Percentiles rank a stretch among this genome's conserved stretches.
Evolutionary conservation across 2,329 filamentous ascomycete species (phyloP).

Genomic region (Colletotrichum sp.): DNA sequence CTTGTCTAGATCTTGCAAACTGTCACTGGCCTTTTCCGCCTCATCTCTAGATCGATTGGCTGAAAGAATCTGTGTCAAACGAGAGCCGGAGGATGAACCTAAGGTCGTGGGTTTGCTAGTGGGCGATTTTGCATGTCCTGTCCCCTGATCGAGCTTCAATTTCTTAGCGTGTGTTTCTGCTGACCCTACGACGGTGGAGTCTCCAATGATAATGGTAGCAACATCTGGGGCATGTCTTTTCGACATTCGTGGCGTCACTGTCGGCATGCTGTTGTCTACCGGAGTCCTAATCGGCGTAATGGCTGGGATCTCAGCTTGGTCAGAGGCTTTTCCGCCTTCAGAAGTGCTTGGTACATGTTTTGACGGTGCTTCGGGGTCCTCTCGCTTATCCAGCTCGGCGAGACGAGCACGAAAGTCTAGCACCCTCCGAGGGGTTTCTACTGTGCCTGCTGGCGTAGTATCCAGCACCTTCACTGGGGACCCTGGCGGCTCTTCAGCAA

Average conservation of each 20-base stretch:
- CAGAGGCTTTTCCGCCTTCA: not conserved
- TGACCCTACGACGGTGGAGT: conserved; percentile 68
- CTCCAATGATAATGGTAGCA: conserved; percentile 78
- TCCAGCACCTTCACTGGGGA: not conserved
- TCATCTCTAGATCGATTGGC: conserved; percentile 26
- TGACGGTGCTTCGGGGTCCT: conserved; percentile 13
- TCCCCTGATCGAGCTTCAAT: not conserved
- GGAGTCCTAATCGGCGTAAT: not conserved
- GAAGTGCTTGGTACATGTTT: not conserved
- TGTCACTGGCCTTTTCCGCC: not conserved
- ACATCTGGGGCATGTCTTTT: conserved; percentile 65
- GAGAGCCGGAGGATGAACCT: conserved; percentile 47
- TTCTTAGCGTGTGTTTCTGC: conserved; percentile 62
- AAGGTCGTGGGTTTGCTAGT: not conserved
- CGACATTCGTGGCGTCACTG: conserved; percentile 30
- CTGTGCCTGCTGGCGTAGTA: not conserved
- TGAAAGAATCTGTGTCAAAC: conserved; percentile 50
- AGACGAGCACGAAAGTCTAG: conserved; percentile 40
- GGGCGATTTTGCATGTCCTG: not conserved
- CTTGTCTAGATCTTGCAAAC: not conserved
- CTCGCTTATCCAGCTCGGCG: conserved; percentile 30
- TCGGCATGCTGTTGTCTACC: not conserved
- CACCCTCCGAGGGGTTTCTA: conserved; percentile 27
- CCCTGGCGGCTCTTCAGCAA: not conserved
- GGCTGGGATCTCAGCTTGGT: conserved; percentile 25